Evolutionary conservation across 805 yeast species (phyloP), one percentile per base, ranked within the genome.

Genomic region (Kurtzmaniella fragi): DNA sequence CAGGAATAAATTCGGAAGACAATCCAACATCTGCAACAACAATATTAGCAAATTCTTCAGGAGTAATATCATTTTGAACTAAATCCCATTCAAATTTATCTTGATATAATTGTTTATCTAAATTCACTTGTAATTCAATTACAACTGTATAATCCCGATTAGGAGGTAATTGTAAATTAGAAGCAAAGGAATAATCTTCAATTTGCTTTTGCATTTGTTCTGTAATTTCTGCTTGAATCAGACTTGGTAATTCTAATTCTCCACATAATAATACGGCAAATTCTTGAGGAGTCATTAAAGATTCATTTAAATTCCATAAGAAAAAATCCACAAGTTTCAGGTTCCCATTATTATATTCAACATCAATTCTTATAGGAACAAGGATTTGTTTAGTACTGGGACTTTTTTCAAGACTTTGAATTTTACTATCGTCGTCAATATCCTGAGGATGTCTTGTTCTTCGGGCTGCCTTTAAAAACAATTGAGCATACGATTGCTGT

Each of bases 21-120:
- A 93, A 63, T 0, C 96, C 96, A 59, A 93, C 58, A 52, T 93
- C 99, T 30, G 78, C 72, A 3, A 87, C 96, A 2, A 91, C 88
- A 6, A 75, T 73, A 42, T 71, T 75, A 0, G 98, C 95, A 67
- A 93, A 93, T 38, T 64, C 64, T 56, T 89, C 96, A 0, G 99
- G 97, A 1, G 88, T 76, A 16, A 84, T 54, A 5, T 66, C 65
- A 9, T 60, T 57, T 42, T 67, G 71, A 27, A 53, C 28, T 54
- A 93, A 67, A 54, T 93, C 95, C 98, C 98, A 91, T 61, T 93
- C 98, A 47, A 93, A 83, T 57, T 84, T 84, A 61, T 93, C 99
- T 49, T 89, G 95, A 52, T 81, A 89, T 31, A 90, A 72, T 49
- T 81, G 82, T 55, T 85, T 85, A 47, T 89, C 88, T 44, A 93